Evolutionary conservation across 2,329 filamentous ascomycete genomes (phyloP).

Genomic region (Arthrocladium fulminans): DNA sequence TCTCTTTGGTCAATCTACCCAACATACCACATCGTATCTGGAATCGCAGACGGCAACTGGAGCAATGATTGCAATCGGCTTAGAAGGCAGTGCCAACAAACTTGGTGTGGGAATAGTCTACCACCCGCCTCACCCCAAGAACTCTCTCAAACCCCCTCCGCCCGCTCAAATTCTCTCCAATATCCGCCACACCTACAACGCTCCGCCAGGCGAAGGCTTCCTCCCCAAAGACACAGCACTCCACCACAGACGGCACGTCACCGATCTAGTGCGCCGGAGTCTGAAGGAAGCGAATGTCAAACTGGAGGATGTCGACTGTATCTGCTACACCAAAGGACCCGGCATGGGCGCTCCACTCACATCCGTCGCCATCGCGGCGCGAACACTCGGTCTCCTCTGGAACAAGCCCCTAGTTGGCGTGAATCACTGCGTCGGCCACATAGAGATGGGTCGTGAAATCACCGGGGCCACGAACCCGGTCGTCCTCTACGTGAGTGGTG

Average conservation of each 20-base stretch:
- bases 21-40: too few relatives aligned
- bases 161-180: constrained; percentile 64
- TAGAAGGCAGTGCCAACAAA: constrained; percentile 97
- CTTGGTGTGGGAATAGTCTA: constrained; percentile 86
- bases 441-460: constrained; percentile 94
- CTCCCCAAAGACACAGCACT: constrained; percentile 91
- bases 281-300: constrained; percentile 58
- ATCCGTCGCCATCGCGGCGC: constrained; percentile 73
- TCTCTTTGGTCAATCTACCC: background rate
- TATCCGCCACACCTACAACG: constrained; percentile 84
- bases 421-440: constrained; percentile 97
- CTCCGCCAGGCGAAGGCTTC: constrained; percentile 88
- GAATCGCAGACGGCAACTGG: too few relatives aligned
- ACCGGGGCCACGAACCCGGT: constrained; percentile 86
- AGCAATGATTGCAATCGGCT: constrained; percentile 57
- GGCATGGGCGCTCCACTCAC: constrained; percentile 94
- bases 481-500: constrained; percentile 88
- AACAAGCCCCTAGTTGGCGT: constrained; percentile 81
- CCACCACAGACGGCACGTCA: constrained; percentile 83
- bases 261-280: constrained; percentile 68
- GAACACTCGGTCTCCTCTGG: constrained; percentile 77
- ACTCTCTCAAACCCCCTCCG: background rate
- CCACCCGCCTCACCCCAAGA: constrained; percentile 45
- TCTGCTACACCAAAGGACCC: constrained; percentile 91
- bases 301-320: constrained; percentile 67